Evolutionary conservation across 306 rosid genomes (phyloP).

Genomic region (Hippophae tibetana): DNA sequence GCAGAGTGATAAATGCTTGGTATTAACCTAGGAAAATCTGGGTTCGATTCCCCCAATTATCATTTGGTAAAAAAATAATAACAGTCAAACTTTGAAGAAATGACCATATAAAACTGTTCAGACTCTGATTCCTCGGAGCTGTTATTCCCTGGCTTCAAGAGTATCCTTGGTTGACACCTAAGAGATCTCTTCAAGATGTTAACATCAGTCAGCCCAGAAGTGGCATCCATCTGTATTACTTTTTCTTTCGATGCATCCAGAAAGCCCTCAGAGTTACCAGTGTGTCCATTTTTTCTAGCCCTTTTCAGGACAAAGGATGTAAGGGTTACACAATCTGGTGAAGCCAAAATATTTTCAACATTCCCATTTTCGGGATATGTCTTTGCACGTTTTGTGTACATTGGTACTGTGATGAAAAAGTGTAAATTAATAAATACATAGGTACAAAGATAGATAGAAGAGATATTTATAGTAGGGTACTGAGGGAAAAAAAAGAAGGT

Average conservation of each 20-base stretch:
- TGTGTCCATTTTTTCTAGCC: conserved; percentile 29
- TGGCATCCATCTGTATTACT: conserved; percentile 15
- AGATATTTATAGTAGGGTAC: neutral
- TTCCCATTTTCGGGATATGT: conserved; percentile 14
- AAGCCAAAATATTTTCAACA: conserved; percentile 28
- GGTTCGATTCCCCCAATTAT: too few species aligned
- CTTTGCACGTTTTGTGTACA: conserved; percentile 20
- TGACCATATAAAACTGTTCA: conserved; percentile 38
- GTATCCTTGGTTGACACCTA: conserved; percentile 52
- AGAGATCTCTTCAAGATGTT: conserved; percentile 15
- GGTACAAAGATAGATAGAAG: neutral
- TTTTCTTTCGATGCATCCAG: conserved; percentile 23
- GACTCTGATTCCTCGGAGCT: conserved; percentile 29
- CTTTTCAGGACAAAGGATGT: conserved; percentile 52
- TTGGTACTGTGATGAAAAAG: conserved; percentile 22
- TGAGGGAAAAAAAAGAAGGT: neutral
- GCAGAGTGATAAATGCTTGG: too few species aligned
- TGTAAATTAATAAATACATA: neutral
- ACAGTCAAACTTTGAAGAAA: neutral
- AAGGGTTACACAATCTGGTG: conserved; percentile 64
- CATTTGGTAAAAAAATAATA: too few species aligned
- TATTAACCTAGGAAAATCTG: too few species aligned
- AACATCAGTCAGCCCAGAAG: conserved; percentile 19
- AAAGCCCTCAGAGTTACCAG: conserved; percentile 15
- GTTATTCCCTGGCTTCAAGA: conserved; percentile 26